Evolutionary conservation across 345 rosid genomes (phyloP).

Genomic region (Mallotus nudiflorus): DNA sequence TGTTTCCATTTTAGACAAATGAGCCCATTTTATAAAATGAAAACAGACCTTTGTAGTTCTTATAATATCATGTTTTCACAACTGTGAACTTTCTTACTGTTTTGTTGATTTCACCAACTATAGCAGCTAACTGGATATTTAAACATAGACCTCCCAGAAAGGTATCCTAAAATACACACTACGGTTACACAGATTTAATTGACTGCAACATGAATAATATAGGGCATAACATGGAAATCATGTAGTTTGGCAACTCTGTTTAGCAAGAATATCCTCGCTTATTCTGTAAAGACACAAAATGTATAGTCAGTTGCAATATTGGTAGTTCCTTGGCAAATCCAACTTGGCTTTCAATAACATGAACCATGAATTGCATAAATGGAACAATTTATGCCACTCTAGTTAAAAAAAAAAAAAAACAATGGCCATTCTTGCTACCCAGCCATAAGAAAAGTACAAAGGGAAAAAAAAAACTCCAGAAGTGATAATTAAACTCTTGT

Average conservation of each 20-base stretch:
- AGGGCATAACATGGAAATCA: neutral
- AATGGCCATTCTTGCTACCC: neutral
- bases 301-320: neutral
- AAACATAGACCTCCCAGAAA: neutral
- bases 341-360: conserved; percentile 2
- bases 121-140: neutral
- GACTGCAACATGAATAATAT: neutral
- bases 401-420: neutral
- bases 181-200: no score
- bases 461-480: no score
- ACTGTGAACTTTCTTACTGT: neutral
- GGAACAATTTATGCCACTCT: neutral
- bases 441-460: neutral
- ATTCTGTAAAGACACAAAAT: neutral
- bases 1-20: neutral
- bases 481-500: no score
- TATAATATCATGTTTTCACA: neutral
- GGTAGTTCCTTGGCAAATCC: neutral
- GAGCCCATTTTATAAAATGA: neutral
- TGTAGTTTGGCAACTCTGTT: no score
- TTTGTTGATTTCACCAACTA: neutral
- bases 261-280: neutral
- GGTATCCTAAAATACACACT: neutral
- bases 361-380: neutral
- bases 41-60: neutral